Percentiles rank a stretch among this genome's conserved stretches.
Conservation (phyloP, 495 filamentous ascomycete species). For the Lasiosphaeria hispida region DNA sequence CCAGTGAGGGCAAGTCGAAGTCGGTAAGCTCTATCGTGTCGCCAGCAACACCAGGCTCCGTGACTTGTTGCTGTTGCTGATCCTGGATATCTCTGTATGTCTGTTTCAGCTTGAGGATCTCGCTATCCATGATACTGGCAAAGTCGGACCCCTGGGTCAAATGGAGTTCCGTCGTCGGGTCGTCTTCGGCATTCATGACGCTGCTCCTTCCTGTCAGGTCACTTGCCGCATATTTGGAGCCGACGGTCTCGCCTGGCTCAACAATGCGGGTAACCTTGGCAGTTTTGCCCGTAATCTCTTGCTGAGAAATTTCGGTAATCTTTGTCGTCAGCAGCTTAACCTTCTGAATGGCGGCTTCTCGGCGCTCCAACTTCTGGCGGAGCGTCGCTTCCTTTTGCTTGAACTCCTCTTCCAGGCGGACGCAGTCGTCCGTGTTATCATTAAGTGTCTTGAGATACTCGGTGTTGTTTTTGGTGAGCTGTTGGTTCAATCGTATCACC, state of each 20-base stretch:
- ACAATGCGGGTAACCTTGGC: slow-evolving; percentile 36
- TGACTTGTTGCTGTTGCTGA: slow-evolving; percentile 19
- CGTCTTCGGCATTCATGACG: slow-evolving; percentile 34
- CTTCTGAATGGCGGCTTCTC: slow-evolving; percentile 34
- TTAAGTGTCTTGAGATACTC: slow-evolving; percentile 27
- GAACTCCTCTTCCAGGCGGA: slow-evolving; percentile 32
- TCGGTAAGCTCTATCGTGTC: slow-evolving; percentile 27
- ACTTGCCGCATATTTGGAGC: slow-evolving; percentile 2
- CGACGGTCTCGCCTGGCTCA: slow-evolving; percentile 33
- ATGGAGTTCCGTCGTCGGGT: slow-evolving; percentile 42
- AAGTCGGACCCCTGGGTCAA: slow-evolving; percentile 43
- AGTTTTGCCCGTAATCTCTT: slow-evolving; percentile 30
- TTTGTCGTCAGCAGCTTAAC: slow-evolving; percentile 31
- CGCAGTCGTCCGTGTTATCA: slow-evolving; percentile 29
- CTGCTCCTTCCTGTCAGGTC: slow-evolving; percentile 33
- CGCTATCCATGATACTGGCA: slow-evolving; percentile 39
- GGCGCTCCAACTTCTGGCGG: slow-evolving; percentile 33
- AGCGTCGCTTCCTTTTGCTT: slow-evolving; percentile 34
- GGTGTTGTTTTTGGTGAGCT: slow-evolving; percentile 27
- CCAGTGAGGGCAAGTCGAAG: slow-evolving; percentile 23
- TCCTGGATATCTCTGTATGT: slow-evolving; percentile 33
- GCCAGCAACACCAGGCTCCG: slow-evolving; percentile 16
- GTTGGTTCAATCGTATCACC: slow-evolving; percentile 30
- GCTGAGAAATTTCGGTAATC: slow-evolving; percentile 35
- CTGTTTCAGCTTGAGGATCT: slow-evolving; percentile 38